These are phyloP conservation scores for Piromyces sp. DNA, from an alignment of 192 early-diverging fungal genomes.

Conservation along the genomic window DNA sequence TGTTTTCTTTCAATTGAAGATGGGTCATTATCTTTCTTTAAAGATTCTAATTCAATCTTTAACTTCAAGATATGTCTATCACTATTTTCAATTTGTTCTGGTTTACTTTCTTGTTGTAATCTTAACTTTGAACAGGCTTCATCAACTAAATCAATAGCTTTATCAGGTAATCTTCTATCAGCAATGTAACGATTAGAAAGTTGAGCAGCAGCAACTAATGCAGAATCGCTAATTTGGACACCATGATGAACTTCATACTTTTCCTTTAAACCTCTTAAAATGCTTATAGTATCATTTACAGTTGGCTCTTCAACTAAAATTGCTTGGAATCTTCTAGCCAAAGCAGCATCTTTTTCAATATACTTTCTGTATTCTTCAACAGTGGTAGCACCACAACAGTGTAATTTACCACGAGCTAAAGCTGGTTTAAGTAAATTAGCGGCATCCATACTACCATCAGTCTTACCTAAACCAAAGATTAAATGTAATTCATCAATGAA, in stretches of 20 bases:
- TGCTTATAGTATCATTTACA: conserved; percentile 53
- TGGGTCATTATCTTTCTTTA: conserved; percentile 58
- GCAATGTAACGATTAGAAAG: conserved; percentile 59
- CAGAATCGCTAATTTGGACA: conserved; percentile 55
- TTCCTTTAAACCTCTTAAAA: conserved; percentile 58
- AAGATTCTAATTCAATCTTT: conserved; percentile 60
- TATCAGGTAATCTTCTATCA: conserved; percentile 55
- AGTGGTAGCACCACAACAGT: conserved; percentile 62
- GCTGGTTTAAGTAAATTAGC: conserved; percentile 68
- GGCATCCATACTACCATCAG: conserved; percentile 61
- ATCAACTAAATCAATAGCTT: conserved; percentile 66
- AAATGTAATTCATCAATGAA: conserved; percentile 71
- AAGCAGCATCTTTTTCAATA: conserved; percentile 55
- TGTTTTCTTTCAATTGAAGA: conserved; percentile 45
- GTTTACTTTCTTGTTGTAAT: conserved; percentile 61
- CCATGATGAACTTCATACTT: conserved; percentile 65
- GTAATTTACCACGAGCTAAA: conserved; percentile 49
- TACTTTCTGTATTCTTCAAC: conserved; percentile 60
- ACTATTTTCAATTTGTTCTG: conserved; percentile 53
- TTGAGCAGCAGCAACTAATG: conserved; percentile 50
- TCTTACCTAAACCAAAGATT: conserved; percentile 53
- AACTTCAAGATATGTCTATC: conserved; percentile 58
- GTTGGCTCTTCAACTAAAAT: conserved; percentile 53
- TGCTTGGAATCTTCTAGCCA: conserved; percentile 61
- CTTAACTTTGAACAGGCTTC: conserved; percentile 63